Base-by-base conservation (phyloP, 2,329 filamentous ascomycete genomes). In the Bipolaris bicolor region DNA sequence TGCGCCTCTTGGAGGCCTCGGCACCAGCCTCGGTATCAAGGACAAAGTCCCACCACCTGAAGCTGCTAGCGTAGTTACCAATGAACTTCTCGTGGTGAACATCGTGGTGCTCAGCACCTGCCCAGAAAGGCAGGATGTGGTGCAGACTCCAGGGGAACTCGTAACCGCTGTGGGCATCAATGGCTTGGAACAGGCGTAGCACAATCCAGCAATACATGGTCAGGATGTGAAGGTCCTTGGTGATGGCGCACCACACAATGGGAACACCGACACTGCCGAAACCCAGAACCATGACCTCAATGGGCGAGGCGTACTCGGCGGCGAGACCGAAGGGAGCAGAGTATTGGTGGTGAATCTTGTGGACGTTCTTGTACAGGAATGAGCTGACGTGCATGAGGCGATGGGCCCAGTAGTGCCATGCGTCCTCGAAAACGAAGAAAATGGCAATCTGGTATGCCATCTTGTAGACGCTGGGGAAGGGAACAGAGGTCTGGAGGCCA, bases 301-400 rank as follows among this genome's bases (percentile, higher is more conserved):
- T 96, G 0, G 95, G 95, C 41, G 94, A 97, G 6, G 95, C 95
- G 78, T 99, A 99, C 80, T 99, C 95, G 55, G 95, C 94, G 18
- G 95, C 94, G 51, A 99, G 84, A 67, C 95, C 95, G 74, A 99
- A 99, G 16, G 95, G 95, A 11, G 95, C 95, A 36, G 92, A 97
- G 83, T 99, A 99, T 73, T 95, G 94, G 83, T 99, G 95, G 82
- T 99, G 95, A 69, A 99, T 93, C 83, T 99, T 99, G 86, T 99
- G 95, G 71, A 99, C 91, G 73, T 88, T 86, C 83, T 92, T 96
- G 87, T 99, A 99, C 5, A 99, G 88, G 64, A 63, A 70, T 37
- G 92, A 91, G 20, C 91, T 93, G 82, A 92, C 96, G 84, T 99
- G 95, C 80, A 99, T 87, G 41, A 86, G 86, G 68, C 95, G 92